phyloP scores from a whole-genome alignment of 106 monocot genomes.

The Agapanthus africanus region DNA sequence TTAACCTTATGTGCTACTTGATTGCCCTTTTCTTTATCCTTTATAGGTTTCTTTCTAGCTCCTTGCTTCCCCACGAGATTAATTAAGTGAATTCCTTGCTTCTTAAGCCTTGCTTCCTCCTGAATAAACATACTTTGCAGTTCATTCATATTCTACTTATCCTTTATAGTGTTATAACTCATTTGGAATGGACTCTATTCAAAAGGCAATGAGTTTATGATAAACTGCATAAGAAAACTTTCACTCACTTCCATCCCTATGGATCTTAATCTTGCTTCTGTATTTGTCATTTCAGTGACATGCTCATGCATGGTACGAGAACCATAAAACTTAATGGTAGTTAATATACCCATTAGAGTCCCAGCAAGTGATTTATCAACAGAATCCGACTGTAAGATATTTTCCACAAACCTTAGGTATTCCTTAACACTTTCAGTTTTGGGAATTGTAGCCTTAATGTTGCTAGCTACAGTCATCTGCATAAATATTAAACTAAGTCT shows the following conservation, averaged over 20 bases:
- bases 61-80: neutral
- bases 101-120: constrained; percentile 1
- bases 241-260: too few relatives aligned
- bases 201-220: neutral
- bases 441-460: too few relatives aligned
- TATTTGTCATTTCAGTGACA: too few relatives aligned
- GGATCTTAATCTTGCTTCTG: too few relatives aligned
- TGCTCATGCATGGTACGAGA: too few relatives aligned
- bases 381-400: neutral
- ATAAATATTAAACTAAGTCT: constrained; percentile 3
- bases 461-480: neutral
- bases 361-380: neutral
- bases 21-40: neutral
- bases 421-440: neutral
- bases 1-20: neutral
- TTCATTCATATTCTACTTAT: too few relatives aligned
- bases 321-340: too few relatives aligned
- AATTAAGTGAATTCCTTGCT: neutral
- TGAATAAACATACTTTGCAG: neutral
- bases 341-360: constrained; percentile 5
- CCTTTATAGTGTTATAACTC: neutral
- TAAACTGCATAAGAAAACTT: too few relatives aligned
- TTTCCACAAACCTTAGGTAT: neutral
- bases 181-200: neutral
- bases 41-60: neutral